A percentile compares a stretch with the other conserved stretches of the same genome.
These are phyloP conservation scores for Pythium brachiatum DNA, from an alignment of 352 stramenopile genomes.

Conservation along the genomic window DNA sequence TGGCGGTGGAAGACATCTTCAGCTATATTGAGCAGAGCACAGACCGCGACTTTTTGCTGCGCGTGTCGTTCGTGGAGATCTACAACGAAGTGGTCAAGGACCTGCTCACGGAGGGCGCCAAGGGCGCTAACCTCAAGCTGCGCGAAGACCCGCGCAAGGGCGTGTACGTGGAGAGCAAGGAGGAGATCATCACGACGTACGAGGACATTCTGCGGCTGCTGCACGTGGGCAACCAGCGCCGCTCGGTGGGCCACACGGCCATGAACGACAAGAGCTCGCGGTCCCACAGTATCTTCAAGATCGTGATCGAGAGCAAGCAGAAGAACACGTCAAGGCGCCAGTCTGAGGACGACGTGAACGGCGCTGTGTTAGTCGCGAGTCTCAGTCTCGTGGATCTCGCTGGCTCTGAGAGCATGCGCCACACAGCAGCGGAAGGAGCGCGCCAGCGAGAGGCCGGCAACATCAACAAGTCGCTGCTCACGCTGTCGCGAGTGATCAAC, in stretches of 20 bases:
- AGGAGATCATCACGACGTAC: conserved; percentile 91
- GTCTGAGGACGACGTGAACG: conserved; percentile 69
- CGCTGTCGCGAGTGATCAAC: conserved; percentile 94
- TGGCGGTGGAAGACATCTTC: conserved; percentile 96
- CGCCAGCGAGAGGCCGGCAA: conserved; percentile 95
- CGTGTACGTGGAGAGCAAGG: conserved; percentile 96
- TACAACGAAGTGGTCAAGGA: conserved; percentile 99
- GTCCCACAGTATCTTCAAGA: conserved; percentile 81
- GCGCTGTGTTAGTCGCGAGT: conserved; percentile 90
- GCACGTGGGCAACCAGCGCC: conserved; percentile 60
- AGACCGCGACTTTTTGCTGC: conserved; percentile 93
- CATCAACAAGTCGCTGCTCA: conserved; percentile 97
- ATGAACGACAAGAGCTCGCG: conserved; percentile 84
- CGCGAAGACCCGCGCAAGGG: conserved; percentile 93
- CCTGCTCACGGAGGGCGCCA: conserved; percentile 79
- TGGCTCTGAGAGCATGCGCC: conserved; percentile 94
- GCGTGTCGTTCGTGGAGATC: conserved; percentile 98
- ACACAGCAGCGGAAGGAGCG: conserved; percentile 93
- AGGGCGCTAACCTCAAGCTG: conserved; percentile 70
- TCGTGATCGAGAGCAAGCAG: conserved; percentile 82
- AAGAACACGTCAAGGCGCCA: conserved; percentile 42
- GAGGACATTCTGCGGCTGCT: conserved; percentile 62
- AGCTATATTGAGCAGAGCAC: conserved; percentile 67
- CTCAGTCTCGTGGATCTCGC: conserved; percentile 98
- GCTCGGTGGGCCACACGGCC: conserved; percentile 61